A percentile compares a stretch with the other conserved stretches of the same genome.
These are phyloP conservation scores for Pseudocercospora macadamiae DNA, from an alignment of 2,329 filamentous ascomycete genomes.

Conservation along the genomic window DNA sequence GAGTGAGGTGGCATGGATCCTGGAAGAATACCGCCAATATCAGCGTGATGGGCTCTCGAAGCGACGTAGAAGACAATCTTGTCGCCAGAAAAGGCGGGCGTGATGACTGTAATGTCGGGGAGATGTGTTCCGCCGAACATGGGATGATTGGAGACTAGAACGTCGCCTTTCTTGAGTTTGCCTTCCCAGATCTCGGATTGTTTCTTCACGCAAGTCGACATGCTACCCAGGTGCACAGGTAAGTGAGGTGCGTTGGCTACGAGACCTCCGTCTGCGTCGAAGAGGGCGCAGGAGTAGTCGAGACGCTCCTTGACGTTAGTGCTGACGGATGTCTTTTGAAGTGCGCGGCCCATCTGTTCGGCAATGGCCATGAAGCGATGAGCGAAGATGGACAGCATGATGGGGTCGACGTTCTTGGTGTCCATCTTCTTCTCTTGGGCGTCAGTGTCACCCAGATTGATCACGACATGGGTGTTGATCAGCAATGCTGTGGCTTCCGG, in stretches of 20 bases:
- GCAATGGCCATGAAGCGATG: constrained; percentile 86
- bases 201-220: constrained; percentile 81
- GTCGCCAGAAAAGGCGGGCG: constrained; percentile 74
- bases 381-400: constrained; percentile 76
- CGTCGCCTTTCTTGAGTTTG: constrained; percentile 76
- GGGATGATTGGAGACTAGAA: constrained; percentile 82
- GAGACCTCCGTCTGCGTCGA: constrained; percentile 73
- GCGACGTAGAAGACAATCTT: constrained; percentile 82
- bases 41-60: constrained; percentile 78
- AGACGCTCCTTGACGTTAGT: constrained; percentile 82
- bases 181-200: constrained; percentile 81
- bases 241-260: constrained; percentile 80
- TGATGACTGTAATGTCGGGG: constrained; percentile 80
- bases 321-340: constrained; percentile 79
- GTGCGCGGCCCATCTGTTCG: constrained; percentile 78
- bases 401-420: constrained; percentile 68
- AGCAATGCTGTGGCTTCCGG: constrained; percentile 76
- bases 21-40: constrained; percentile 81
- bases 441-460: constrained; percentile 68
- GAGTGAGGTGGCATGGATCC: constrained; percentile 82
- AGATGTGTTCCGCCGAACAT: constrained; percentile 83
- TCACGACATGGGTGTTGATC: constrained; percentile 84
- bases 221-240: constrained; percentile 78
- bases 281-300: constrained; percentile 82
- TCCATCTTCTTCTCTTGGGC: constrained; percentile 51